phyloP scores from a whole-genome alignment of 257 asterid species.

The Thymus quinquecostatus region DNA sequence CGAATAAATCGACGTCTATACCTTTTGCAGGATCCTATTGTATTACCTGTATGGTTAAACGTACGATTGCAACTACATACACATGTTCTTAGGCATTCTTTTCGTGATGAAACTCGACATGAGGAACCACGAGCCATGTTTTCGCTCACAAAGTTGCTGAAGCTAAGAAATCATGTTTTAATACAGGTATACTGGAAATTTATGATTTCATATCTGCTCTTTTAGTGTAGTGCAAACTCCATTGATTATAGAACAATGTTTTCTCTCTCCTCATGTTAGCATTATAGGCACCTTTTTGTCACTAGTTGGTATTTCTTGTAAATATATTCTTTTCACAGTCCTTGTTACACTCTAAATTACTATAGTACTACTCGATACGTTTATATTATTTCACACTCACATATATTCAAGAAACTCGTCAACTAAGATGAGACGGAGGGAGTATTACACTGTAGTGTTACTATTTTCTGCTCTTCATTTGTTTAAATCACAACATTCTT shows the following conservation, averaged over 20 bases:
- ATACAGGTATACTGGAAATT: conserved; percentile 13
- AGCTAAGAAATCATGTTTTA: conserved; percentile 13
- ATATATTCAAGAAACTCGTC: too few relatives aligned
- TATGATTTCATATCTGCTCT: too few relatives aligned
- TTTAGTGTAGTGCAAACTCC: background rate
- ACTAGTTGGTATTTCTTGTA: conserved; percentile 17
- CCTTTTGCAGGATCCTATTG: conserved; percentile 72
- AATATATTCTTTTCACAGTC: conserved; percentile 19
- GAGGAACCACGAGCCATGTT: conserved; percentile 23
- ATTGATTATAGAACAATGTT: background rate
- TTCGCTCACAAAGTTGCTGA: background rate
- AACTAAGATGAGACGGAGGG: too few relatives aligned
- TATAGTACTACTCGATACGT: background rate
- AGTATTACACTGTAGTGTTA: background rate
- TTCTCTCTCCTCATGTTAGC: background rate
- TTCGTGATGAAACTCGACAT: conserved; percentile 20
- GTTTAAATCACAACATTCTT: background rate
- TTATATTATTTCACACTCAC: too few relatives aligned
- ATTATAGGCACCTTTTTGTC: conserved; percentile 3
- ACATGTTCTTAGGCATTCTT: conserved; percentile 14
- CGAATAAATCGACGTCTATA: background rate
- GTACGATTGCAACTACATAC: conserved; percentile 4
- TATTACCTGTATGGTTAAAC: conserved; percentile 58
- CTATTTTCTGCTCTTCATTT: background rate
- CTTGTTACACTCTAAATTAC: background rate